A percentile compares a stretch with the other conserved stretches of the same genome.
These are phyloP conservation scores for Ophiorrhiza pumila DNA, from an alignment of 257 asterid genomes.

Conservation along the genomic window DNA sequence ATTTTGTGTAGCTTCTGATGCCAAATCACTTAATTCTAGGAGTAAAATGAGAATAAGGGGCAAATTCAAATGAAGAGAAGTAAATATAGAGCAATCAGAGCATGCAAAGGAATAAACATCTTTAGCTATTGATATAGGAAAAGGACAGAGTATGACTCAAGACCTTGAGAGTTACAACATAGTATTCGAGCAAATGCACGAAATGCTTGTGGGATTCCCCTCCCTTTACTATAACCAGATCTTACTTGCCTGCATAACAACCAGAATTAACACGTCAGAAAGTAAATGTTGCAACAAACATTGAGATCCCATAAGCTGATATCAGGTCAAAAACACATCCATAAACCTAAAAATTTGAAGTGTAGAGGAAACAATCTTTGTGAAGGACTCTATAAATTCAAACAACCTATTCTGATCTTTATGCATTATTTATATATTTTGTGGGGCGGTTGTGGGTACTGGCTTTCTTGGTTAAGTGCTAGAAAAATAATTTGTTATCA, in stretches of 20 bases:
- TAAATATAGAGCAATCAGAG: background rate
- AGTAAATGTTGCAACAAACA: too few species aligned
- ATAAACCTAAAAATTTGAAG: background rate
- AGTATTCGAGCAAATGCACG: slow-evolving; percentile 84
- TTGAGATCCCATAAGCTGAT: background rate
- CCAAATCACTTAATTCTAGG: slow-evolving; percentile 57
- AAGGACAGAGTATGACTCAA: background rate
- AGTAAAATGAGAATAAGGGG: background rate
- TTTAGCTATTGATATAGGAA: background rate
- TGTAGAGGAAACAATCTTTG: background rate
- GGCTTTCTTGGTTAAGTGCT: too few species aligned
- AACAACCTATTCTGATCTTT: background rate
- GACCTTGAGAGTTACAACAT: slow-evolving; percentile 51
- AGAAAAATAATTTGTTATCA: too few species aligned
- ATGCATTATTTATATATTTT: background rate
- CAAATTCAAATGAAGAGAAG: background rate
- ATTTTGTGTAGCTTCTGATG: slow-evolving; percentile 46
- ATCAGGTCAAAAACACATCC: background rate
- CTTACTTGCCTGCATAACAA: slow-evolving; percentile 52
- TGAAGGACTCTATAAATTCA: background rate
- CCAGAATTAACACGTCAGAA: background rate
- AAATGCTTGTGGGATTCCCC: slow-evolving; percentile 77
- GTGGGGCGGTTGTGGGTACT: background rate
- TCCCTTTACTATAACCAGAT: slow-evolving; percentile 46
- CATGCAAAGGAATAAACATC: background rate